Evolutionary conservation across 2,329 filamentous ascomycete genomes (phyloP).

Genomic region (Byssothecium circinans): DNA sequence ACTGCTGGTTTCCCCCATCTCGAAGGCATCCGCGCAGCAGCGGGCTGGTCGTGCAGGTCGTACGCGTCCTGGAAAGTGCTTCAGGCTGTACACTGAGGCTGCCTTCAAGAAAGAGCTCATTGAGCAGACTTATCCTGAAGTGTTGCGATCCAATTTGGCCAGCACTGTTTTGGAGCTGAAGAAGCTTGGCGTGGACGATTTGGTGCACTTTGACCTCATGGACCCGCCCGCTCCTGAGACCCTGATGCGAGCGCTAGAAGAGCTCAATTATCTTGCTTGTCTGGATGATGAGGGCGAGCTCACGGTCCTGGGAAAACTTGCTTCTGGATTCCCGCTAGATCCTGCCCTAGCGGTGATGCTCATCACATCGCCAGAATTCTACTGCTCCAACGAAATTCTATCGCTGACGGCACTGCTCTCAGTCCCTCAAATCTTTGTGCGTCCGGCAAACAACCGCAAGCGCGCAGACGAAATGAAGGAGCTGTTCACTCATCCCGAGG

Average conservation of each 20-base stretch:
- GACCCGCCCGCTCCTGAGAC: conserved; percentile 97
- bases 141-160: conserved; percentile 89
- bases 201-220: conserved; percentile 99
- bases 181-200: conserved; percentile 91
- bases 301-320: conserved; percentile 79
- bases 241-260: conserved; percentile 94
- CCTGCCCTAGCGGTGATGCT: conserved; percentile 95
- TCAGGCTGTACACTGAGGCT: conserved; percentile 90
- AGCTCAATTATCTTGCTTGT: conserved; percentile 95
- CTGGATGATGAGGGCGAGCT: conserved; percentile 95
- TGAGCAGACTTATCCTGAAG: conserved; percentile 94
- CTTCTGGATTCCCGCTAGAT: conserved; percentile 94
- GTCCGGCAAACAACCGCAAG: conserved; percentile 81
- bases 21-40: conserved; percentile 95
- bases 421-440: conserved; percentile 90
- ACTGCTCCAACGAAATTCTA: conserved; percentile 97
- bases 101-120: conserved; percentile 98
- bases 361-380: conserved; percentile 95
- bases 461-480: conserved; percentile 97
- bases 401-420: conserved; percentile 93
- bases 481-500: conserved; percentile 87
- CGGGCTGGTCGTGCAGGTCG: conserved; percentile 98
- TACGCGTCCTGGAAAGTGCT: conserved; percentile 97
- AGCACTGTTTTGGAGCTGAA: conserved; percentile 96
- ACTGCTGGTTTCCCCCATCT: conserved; percentile 94